Base-by-base conservation (phyloP, 768 basidiomycete genomes). In the Podaxis rugospora region DNA sequence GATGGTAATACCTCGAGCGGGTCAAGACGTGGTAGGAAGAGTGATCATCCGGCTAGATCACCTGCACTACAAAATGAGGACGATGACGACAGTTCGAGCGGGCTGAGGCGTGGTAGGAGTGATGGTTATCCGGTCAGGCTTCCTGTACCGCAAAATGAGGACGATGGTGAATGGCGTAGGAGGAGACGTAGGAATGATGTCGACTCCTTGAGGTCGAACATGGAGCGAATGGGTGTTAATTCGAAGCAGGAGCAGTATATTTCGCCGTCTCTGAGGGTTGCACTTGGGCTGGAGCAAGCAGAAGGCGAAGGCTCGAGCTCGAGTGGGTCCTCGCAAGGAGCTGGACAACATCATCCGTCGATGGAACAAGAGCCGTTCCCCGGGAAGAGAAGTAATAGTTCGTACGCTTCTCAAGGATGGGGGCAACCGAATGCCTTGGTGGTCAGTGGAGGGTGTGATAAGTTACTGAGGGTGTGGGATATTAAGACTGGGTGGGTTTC, bases 371-470 rank as follows among this genome's bases (percentile, higher is more conserved):
- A 57, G 11, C n/a, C 32, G 39, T 42, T 32, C 27, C 46, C 39
- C 9, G 59, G 55, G 14, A 78, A 78, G 58, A 78, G 76, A 39
- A 86, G 81, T 56, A 79, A 81, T 60, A 74, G 78, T 14, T 85
- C 87, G 62, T 83, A 85, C 55, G 82, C 90, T 1, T 88, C 90
- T 0, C 80, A 85, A 55, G 96, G 96, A 0, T 98, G 93, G 92
- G 95, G 95, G 0, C 92, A 95, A 69, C 84, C 86, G 1, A 84
- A 85, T 52, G 78, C 92, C 5, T 76, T 97, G 4, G 85, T 96
- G 18, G 89, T 98, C 23, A 94, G 90, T 62, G 95, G 92, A 1
- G 95, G 95, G 4, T 97, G 96, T 67, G 96, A 99, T 69, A 89
- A 95, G 66, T 83, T 85, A 49, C 75, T 99, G n/a, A 80, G 89